Evolutionary conservation across 257 asterid species (phyloP), one percentile per base, ranked within the genome.

Genomic region (Salvia miltiorrhiza): DNA sequence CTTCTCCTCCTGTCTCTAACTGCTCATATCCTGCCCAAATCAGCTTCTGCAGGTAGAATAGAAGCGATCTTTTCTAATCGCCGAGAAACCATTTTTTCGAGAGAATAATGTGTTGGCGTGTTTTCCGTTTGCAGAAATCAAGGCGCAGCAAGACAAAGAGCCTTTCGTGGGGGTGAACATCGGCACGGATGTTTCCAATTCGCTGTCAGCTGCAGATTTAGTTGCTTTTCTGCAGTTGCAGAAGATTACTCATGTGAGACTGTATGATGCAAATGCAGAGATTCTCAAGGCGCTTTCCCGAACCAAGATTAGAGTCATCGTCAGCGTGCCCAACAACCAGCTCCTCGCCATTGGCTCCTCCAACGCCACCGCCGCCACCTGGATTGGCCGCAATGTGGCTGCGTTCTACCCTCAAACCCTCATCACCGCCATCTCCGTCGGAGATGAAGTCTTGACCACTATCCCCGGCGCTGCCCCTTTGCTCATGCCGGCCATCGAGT

Each of bases 241-340:
- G 68, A 91, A 89, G 86, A 88, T 91, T 23, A 83, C 79, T 45
- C 97, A 94, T n/a, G 81, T 94, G 19, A 75, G 98, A 73, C 93
- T 94, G 28, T 94, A 87, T 49, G 99, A 94, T 78, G 95, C 96
- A 6, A 83, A 89, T 28, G 80, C 79, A 30, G 82, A 83, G 44
- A 87, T 89, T 40, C 95, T 94, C 77, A 85, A 84, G 67, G 87
- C 90, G 9, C 87, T 94, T n/a, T 87, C 96, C 14, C 84, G 86
- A 54, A 91, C 98, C 72, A 85, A 89, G 79, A 91, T 94, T 73
- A 78, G 88, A 71, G 98, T 94, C 67, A 85, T 82, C 39, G 81
- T 94, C 60, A 80, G 99, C 49, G 97, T 94, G 14, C 99, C 99
- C 71, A 94, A 94, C 74, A 94, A 91, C 73, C 99, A 94, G 81